Conservation (phyloP, 2,329 filamentous ascomycete species). For the Malbranchea cinnamomea region DNA sequence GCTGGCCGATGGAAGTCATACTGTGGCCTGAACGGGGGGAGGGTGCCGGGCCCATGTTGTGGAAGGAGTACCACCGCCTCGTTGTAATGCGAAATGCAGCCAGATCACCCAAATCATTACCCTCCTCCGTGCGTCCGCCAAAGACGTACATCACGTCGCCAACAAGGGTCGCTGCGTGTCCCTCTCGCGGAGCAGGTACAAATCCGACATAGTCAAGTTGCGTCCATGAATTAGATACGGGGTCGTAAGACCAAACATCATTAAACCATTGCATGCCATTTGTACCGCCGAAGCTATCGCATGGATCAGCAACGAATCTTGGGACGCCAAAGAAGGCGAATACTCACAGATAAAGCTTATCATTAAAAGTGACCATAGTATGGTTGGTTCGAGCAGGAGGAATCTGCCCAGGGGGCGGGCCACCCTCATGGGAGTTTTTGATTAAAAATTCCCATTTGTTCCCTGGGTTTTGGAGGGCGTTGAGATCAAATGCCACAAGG, state of each 20-base stretch:
- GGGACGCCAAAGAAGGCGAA: not conserved
- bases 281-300: conserved; percentile 75
- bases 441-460: conserved; percentile 95
- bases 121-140: conserved; percentile 87
- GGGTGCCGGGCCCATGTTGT: conserved; percentile 96
- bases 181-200: conserved; percentile 84
- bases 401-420: conserved; percentile 46
- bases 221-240: conserved; percentile 64
- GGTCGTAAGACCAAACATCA: conserved; percentile 94
- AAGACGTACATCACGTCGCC: conserved; percentile 99
- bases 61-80: conserved; percentile 95
- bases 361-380: conserved; percentile 77
- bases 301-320: conserved; percentile 8
- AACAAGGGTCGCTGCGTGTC: conserved; percentile 82
- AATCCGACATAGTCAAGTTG: conserved; percentile 95
- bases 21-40: conserved; percentile 89
- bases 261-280: conserved; percentile 98
- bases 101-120: conserved; percentile 79
- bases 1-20: conserved; percentile 90
- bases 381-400: conserved; percentile 92
- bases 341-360: conserved; percentile 81
- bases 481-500: conserved; percentile 84
- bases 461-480: conserved; percentile 76
- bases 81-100: conserved; percentile 73
- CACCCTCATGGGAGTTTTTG: conserved; percentile 48